These are phyloP conservation scores for Vaucheria bursata DNA, from an alignment of 352 stramenopile genomes.

Conservation along the genomic window DNA sequence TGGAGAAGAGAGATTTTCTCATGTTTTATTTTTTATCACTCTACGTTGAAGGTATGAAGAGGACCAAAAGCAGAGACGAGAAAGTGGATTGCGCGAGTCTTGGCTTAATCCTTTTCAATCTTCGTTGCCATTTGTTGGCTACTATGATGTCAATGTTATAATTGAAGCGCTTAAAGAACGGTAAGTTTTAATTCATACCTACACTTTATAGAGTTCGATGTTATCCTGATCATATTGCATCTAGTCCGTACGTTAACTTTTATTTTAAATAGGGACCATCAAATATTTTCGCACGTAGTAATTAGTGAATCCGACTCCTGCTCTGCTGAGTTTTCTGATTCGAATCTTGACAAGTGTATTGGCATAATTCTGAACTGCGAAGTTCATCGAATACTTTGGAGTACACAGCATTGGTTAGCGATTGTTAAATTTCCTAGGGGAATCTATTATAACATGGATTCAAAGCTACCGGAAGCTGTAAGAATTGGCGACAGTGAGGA, in stretches of 20 bases:
- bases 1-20: background rate
- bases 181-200: background rate
- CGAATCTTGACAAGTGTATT: background rate
- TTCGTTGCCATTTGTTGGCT: background rate
- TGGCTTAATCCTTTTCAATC: constrained; percentile 6
- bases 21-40: background rate
- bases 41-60: background rate
- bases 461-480: background rate
- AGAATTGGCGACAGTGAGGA: background rate
- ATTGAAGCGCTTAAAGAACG: background rate
- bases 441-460: background rate
- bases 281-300: background rate
- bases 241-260: background rate
- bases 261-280: background rate
- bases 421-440: background rate
- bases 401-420: background rate
- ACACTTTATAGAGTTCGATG: background rate
- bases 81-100: background rate
- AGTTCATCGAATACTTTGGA: background rate
- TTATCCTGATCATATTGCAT: background rate
- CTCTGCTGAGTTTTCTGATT: background rate
- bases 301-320: background rate
- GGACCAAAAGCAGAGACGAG: background rate
- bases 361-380: constrained; percentile 1
- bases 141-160: constrained; percentile 3